These are phyloP conservation scores for Silybum marianum DNA, from an alignment of 129 eudicot species.

Conservation along the genomic window DNA sequence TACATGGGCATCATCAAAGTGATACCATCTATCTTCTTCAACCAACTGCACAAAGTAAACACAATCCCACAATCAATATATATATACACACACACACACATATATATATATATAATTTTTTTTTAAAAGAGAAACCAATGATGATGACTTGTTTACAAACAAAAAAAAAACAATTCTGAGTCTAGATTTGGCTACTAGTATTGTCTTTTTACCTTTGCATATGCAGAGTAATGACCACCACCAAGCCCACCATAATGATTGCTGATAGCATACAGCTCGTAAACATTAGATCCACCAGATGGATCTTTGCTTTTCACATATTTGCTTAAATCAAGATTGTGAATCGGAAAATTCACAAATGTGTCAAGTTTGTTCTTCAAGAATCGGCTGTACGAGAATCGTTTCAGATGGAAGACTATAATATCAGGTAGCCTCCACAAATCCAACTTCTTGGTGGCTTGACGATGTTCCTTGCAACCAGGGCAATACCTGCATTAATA, in stretches of 20 bases:
- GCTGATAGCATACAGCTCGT: conserved; percentile 92
- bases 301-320: conserved; percentile 72
- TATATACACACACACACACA: too few species aligned
- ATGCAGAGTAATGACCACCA: conserved; percentile 99
- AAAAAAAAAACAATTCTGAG: neutral
- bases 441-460: conserved; percentile 93
- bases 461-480: conserved; percentile 87
- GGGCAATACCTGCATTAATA: conserved; percentile 87
- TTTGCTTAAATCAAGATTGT: conserved; percentile 80
- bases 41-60: conserved; percentile 59
- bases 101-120: too few species aligned
- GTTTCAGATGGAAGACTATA: conserved; percentile 84
- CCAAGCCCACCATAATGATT: conserved; percentile 99
- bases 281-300: conserved; percentile 49
- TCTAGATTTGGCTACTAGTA: neutral
- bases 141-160: too few species aligned
- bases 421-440: conserved; percentile 94
- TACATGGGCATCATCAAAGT: conserved; percentile 94
- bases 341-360: conserved; percentile 80
- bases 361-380: conserved; percentile 94
- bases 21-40: conserved; percentile 94
- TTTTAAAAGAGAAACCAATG: too few species aligned
- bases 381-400: conserved; percentile 94
- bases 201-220: conserved; percentile 68
- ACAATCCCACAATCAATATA: too few species aligned